Conservation (phyloP, 768 basidiomycete genomes). For the Suillus hirtellus region DNA sequence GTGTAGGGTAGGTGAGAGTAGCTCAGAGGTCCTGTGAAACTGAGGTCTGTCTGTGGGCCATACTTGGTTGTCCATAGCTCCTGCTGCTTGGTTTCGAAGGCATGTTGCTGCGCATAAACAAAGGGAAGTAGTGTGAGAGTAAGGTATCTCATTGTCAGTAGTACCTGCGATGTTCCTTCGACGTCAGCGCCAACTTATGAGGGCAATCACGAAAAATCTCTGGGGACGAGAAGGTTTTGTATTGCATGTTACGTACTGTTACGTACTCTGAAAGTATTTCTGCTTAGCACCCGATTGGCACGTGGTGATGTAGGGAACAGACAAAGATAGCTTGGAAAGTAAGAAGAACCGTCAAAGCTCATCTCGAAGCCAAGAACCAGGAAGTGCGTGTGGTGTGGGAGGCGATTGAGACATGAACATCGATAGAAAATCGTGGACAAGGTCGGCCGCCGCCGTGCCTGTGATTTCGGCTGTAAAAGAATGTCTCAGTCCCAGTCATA, state of each 20-base stretch:
- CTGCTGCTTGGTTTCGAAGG: slow-evolving; percentile 4
- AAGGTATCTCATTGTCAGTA: slow-evolving; percentile 8
- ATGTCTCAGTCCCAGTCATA: background rate
- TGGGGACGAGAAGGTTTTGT: background rate
- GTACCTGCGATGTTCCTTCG: background rate
- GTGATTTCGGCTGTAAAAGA: slow-evolving; percentile 39
- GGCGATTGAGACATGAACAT: slow-evolving; percentile 35
- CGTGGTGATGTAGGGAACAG: slow-evolving; percentile 2
- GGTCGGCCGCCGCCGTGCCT: slow-evolving; percentile 43
- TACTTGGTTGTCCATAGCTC: slow-evolving; percentile 64
- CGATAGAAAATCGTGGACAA: slow-evolving; percentile 46
- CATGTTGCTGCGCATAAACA: slow-evolving; percentile 11
- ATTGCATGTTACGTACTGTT: slow-evolving; percentile 1
- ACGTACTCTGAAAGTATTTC: slow-evolving; percentile 6
- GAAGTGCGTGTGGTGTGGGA: slow-evolving; percentile 21
- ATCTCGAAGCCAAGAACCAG: slow-evolving; percentile 18
- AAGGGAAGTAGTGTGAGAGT: background rate
- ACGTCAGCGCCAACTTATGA: background rate
- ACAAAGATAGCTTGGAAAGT: slow-evolving; percentile 1
- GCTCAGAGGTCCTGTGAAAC: slow-evolving; percentile 70
- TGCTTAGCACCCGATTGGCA: slow-evolving; percentile 4
- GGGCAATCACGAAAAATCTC: background rate
- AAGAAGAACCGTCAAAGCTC: slow-evolving; percentile 19
- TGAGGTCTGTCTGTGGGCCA: slow-evolving; percentile 61
- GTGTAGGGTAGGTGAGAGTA: slow-evolving; percentile 78